Evolutionary conservation across 345 rosid genomes (phyloP).

Genomic region (Ceriops tagal): DNA sequence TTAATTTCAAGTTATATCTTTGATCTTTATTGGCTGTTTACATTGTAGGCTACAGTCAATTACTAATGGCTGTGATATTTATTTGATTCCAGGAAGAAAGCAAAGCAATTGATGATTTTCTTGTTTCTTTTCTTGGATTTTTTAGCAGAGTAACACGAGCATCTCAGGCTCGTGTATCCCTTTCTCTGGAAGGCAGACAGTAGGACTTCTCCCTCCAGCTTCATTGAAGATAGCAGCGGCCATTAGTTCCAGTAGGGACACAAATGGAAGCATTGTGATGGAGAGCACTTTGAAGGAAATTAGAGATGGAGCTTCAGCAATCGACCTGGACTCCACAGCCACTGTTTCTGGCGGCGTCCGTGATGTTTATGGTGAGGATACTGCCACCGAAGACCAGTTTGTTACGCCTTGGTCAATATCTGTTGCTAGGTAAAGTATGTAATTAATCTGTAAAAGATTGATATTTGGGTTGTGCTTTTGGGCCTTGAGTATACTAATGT

Average conservation of each 20-base stretch:
- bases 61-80: too few relatives aligned
- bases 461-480: too few relatives aligned
- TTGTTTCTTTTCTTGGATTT: background rate
- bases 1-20: background rate
- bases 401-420: constrained; percentile 51
- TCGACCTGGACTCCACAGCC: constrained; percentile 43
- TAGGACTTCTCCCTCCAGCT: constrained; percentile 21
- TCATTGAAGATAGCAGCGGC: constrained; percentile 35
- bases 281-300: constrained; percentile 39
- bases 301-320: constrained; percentile 36
- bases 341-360: constrained; percentile 37
- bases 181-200: constrained; percentile 35
- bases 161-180: constrained; percentile 41
- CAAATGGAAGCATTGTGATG: constrained; percentile 41
- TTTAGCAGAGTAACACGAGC: constrained; percentile 43
- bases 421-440: constrained; percentile 39
- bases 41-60: background rate
- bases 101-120: background rate
- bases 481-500: too few relatives aligned
- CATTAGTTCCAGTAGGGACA: constrained; percentile 33
- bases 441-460: too few relatives aligned
- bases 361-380: constrained; percentile 38
- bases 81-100: too few relatives aligned
- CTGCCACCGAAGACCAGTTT: constrained; percentile 44
- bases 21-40: background rate